Evolutionary conservation across 768 basidiomycete species (phyloP), one percentile per base, ranked within the genome.

Genomic region (Kwoniella heveanensis): DNA sequence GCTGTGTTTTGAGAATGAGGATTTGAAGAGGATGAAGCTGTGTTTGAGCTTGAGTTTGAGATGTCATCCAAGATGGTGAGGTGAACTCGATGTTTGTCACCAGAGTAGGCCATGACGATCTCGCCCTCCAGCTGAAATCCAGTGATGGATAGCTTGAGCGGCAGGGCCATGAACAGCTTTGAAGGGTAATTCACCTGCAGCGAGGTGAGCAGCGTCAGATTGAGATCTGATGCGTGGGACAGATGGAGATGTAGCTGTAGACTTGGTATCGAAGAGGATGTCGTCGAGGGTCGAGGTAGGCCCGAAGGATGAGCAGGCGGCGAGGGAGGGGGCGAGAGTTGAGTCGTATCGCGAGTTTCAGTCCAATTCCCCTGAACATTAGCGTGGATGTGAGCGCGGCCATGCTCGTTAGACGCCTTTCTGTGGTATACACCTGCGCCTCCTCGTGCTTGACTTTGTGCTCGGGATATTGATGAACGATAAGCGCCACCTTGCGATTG

Each of bases 131-230:
- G 91, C 15, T 92, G 83, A 62, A 98, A 83, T 0, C 91, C 91
- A 0, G 89, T 94, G 26, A 98, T 86, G n/a, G 88, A 89, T 58
- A 98, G 87, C 73, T 90, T 89, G 79, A 99, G 90, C 7, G 96
- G 96, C 25, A 99, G 85, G 15, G 91, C 88, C 94, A 99, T 97
- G 84, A 99, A 98, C 78, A 89, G 86, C 0, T 89, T 88, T 0
- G 92, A 92, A 5, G 96, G 96, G 78, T 98, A 97, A 81, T 99
- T 96, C 80, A 99, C 93, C 65, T 93, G 86, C 26, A 98, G 85
- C 9, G 92, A 94, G 0, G 96, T 98, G 29, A 90, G 88, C 59
- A 99, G 84, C 8, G 90, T 90, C 69, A 99, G 83, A 17, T 90
- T 88, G 9, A 98, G 83, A 78, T 96, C 88, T 10, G 94, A 91